These are phyloP conservation scores for Daldinia bambusicola DNA, from an alignment of 495 filamentous ascomycete genomes.

Conservation along the genomic window DNA sequence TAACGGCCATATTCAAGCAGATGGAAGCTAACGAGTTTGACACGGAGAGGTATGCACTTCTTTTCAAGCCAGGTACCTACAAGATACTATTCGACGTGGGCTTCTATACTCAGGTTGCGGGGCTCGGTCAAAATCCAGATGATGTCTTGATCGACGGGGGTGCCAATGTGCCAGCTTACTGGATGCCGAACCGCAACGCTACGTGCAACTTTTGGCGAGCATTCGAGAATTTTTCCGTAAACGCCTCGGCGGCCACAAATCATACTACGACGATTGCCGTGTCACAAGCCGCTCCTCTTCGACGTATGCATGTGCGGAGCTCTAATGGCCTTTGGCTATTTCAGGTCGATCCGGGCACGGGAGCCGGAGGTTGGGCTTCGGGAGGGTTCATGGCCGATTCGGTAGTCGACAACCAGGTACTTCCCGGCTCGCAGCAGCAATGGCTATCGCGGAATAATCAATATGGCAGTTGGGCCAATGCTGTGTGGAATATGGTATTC, in stretches of 20 bases:
- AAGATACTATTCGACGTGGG: constrained; percentile 48
- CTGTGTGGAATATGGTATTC: constrained; percentile 51
- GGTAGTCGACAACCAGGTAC: constrained; percentile 41
- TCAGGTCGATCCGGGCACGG: constrained; percentile 48
- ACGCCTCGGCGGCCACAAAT: constrained; percentile 47
- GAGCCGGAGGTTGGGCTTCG: constrained; percentile 49
- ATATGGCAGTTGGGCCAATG: constrained; percentile 50
- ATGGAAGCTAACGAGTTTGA: constrained; percentile 52
- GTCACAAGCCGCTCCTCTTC: constrained; percentile 47
- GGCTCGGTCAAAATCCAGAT: constrained; percentile 43
- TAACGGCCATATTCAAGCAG: constrained; percentile 44
- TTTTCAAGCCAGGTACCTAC: constrained; percentile 47
- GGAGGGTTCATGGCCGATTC: constrained; percentile 50
- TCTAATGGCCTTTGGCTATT: constrained; percentile 47
- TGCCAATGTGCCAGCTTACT: constrained; percentile 48
- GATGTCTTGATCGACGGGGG: constrained; percentile 48
- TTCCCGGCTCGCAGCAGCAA: constrained; percentile 50
- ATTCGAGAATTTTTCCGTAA: constrained; percentile 49
- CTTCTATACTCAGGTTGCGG: constrained; percentile 49
- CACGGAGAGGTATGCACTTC: constrained; percentile 44
- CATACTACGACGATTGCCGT: constrained; percentile 50
- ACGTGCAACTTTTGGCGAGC: constrained; percentile 50
- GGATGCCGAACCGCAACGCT: constrained; percentile 50
- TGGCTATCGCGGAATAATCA: constrained; percentile 50
- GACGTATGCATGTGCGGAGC: constrained; percentile 46